Base-by-base conservation (phyloP, 495 filamentous ascomycete species). In the Penicillium salamii region DNA sequence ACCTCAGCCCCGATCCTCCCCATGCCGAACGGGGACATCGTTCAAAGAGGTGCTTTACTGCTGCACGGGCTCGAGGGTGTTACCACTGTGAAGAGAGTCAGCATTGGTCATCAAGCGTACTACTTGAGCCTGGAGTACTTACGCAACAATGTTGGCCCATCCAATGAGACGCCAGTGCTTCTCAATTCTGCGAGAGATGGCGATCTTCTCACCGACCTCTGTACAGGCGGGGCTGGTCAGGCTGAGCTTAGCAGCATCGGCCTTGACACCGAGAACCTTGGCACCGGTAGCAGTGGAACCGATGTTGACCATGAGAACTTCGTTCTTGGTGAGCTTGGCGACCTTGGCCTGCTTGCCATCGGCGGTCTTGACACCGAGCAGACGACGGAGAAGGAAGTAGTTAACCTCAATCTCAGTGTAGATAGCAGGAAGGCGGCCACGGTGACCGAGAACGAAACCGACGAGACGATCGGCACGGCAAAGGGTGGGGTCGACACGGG, bases 341-440 rank as follows among this genome's bases (percentile, higher is more conserved):
- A 98, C 93, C 86, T 97, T 98, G 52, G 90, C 91, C 72, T 97
- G 95, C 80, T 97, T 98, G 61, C 93, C 93, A 58, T 98, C 93
- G 46, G 95, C 90, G 20, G 92, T 95, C 75, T 95, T 91, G 50
- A 98, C 95, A 83, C 93, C 93, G 45, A 98, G 80, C 36, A 98
- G 81, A 53, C 93, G 82, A 53, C 92, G 87, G 26, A 98, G 82
- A 50, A 98, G 77, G 80, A 97, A 97, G 82, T 96, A 98, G 80
- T 97, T 97, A 70, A 98, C 91, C 72, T 98, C 93, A 36, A 97
- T 84, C 66, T 97, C 95, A 50, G 85, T 90, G 76, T 97, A 98
- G 69, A 98, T 97, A 57, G 87, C 87, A 15, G 93, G 93, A 5
- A 97, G 80, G 54, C 80, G 81, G 28, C 93, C 93, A 71, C 90